Evolutionary conservation across 2,329 filamentous ascomycete species (phyloP).

Genomic region (Drechslerella dactyloides): DNA sequence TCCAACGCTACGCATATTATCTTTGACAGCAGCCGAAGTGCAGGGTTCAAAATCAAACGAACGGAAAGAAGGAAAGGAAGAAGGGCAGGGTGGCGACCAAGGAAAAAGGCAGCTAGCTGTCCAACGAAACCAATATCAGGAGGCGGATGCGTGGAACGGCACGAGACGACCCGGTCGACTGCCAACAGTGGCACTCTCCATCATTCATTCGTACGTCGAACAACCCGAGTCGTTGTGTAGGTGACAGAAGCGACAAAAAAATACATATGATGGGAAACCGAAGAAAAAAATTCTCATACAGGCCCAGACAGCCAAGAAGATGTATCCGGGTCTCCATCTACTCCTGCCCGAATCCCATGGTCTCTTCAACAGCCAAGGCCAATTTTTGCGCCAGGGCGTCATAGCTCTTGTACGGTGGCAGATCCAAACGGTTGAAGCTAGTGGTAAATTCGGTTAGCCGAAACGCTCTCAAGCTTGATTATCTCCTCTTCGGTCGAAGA

Average conservation of each 20-base stretch:
- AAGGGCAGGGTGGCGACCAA: not conserved
- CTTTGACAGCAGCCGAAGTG: not conserved
- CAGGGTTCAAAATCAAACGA: not conserved
- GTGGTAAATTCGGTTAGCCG: slow-evolving; percentile 18
- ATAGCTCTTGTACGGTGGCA: slow-evolving; percentile 88
- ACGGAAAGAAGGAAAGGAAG: not conserved
- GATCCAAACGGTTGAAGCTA: slow-evolving; percentile 95
- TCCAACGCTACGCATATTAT: not conserved
- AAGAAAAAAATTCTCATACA: slow-evolving; percentile 23
- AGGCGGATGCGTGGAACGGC: slow-evolving; percentile 36
- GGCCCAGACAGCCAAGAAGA: slow-evolving; percentile 31
- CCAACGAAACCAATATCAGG: slow-evolving; percentile 22
- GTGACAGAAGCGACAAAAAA: slow-evolving; percentile 11
- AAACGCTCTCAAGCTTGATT: slow-evolving; percentile 31
- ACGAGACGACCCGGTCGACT: slow-evolving; percentile 20
- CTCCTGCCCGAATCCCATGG: slow-evolving; percentile 97
- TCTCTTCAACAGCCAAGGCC: slow-evolving; percentile 97
- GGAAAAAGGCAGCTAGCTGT: not conserved
- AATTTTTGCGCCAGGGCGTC: slow-evolving; percentile 87
- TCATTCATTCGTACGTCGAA: slow-evolving; percentile 30
- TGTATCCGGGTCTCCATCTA: slow-evolving; percentile 61
- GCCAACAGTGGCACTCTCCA: slow-evolving; percentile 18
- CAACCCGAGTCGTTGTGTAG: slow-evolving; percentile 26
- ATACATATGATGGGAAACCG: slow-evolving; percentile 21
- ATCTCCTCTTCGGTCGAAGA: not conserved